phyloP scores from a whole-genome alignment of 495 filamentous ascomycete genomes.

The Bathelium albidoporum region DNA sequence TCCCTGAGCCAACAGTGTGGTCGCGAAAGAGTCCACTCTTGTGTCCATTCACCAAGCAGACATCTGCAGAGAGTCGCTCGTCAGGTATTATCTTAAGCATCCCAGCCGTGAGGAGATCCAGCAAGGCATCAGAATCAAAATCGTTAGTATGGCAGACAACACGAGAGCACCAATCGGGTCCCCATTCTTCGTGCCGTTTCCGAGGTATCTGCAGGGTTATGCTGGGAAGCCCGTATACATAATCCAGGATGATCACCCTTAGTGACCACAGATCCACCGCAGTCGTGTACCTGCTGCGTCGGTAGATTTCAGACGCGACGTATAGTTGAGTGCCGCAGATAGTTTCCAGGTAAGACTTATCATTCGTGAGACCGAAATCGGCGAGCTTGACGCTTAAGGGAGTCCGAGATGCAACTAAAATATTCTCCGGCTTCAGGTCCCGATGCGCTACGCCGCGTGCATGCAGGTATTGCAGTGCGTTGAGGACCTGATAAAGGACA shows the following conservation, averaged over 20 bases:
- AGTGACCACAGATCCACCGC: constrained; percentile 11
- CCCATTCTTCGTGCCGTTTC: no score
- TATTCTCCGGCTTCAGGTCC: constrained; percentile 4
- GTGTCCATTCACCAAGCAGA: no score
- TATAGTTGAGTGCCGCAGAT: background rate
- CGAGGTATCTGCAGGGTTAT: no score
- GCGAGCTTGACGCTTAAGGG: constrained; percentile 9
- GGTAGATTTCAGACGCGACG: background rate
- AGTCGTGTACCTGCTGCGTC: constrained; percentile 1
- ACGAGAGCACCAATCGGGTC: no score
- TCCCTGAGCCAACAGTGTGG: no score
- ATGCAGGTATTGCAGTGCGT: background rate
- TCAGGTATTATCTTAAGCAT: no score
- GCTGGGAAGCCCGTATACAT: constrained; percentile 8
- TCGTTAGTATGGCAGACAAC: no score
- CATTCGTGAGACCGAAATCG: constrained; percentile 8
- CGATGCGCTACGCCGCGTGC: background rate
- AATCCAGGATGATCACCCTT: constrained; percentile 10
- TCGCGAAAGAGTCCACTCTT: no score
- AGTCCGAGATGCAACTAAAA: background rate
- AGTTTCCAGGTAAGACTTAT: background rate
- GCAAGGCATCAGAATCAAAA: no score
- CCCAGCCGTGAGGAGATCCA: no score
- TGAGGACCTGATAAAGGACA: background rate
- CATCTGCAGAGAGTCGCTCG: no score